Percentiles rank a stretch among this genome's conserved stretches.
Evolutionary conservation across 2,329 filamentous ascomycete genomes (phyloP).

Genomic region (Rhynchosporium secalis): DNA sequence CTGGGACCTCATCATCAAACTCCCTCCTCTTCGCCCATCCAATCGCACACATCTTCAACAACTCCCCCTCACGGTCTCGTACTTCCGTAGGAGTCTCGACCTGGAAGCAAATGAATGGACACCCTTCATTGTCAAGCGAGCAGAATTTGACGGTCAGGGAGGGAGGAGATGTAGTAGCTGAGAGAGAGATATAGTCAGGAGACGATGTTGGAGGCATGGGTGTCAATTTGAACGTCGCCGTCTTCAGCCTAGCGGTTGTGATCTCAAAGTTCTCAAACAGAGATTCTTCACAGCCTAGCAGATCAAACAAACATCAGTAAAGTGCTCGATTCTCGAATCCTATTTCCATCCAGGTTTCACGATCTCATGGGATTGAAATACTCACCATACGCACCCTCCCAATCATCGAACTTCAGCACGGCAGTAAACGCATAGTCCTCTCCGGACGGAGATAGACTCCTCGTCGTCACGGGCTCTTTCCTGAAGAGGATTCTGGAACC

Average conservation of each 20-base stretch:
- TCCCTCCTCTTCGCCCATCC: constrained; percentile 14
- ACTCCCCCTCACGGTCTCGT: background rate
- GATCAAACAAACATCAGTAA: no score
- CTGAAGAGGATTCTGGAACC: constrained; percentile 4
- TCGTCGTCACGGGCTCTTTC: background rate
- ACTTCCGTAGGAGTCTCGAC: background rate
- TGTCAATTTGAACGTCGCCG: background rate
- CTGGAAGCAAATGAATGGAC: background rate
- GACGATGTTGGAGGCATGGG: background rate
- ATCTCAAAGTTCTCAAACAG: constrained; percentile 8
- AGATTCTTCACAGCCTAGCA: background rate
- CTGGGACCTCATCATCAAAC: constrained; percentile 8
- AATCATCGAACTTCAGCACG: background rate
- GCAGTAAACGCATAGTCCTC: background rate
- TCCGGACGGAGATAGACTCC: background rate
- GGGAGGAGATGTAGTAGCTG: background rate
- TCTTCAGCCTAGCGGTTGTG: background rate
- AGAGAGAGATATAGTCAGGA: background rate
- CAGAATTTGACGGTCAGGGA: background rate
- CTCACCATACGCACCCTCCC: background rate
- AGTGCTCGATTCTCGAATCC: no score
- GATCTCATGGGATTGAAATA: background rate
- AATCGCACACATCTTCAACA: background rate
- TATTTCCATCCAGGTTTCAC: no score
- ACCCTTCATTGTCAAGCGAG: background rate